Base-by-base conservation (phyloP, 192 early-diverging fungal genomes). In the Backusella tuberculispora region DNA sequence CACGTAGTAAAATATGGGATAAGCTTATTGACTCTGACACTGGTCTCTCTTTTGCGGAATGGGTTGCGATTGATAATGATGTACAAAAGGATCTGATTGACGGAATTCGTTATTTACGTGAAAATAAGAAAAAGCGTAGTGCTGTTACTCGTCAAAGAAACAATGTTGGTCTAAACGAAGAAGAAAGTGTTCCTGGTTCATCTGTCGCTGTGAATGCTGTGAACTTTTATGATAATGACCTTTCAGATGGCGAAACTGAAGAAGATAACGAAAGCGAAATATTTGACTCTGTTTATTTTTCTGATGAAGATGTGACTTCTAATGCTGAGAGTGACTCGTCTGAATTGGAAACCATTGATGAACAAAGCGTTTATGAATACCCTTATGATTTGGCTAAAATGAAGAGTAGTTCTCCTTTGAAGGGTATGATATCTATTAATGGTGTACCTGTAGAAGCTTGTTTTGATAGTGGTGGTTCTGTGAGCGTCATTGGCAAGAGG, bases 401-500 rank as follows among this genome's bases (percentile, higher is more conserved):
- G 66, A 14, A 42, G 4, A 67, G 41, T n/a, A 67, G 66, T 41
- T 42, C 37, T 19, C 66, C 66, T 0, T 14, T 67, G 1, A 67
- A 67, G 17, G 66, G 38, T 0, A 13, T 41, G 41, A 41, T 67
- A 14, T 37, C 40, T 10, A 67, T 67, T 41, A 67, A 67, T 67
- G 41, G 66, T 43, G n/a, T 42, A 14, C 15, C 41, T 0, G 41
- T 67, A 6, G 38, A 67, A 42, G 66, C 66, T 12, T 9, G 19
- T 24, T 70, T 70, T 38, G 69, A 70, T 17, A 34, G 21, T 47
- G 45, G 69, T 15, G 69, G 43, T 29, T 46, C 43, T 70, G 69
- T 70, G 0, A 46, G 17, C 10, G 45, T 70, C 4, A 70, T 70
- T 21, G 45, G 69, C 4, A 70, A 70, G 46, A 46, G 34, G 3